phyloP scores from a whole-genome alignment of 2,329 filamentous ascomycete genomes.

The Phaeosphaeriaceae sp. region DNA sequence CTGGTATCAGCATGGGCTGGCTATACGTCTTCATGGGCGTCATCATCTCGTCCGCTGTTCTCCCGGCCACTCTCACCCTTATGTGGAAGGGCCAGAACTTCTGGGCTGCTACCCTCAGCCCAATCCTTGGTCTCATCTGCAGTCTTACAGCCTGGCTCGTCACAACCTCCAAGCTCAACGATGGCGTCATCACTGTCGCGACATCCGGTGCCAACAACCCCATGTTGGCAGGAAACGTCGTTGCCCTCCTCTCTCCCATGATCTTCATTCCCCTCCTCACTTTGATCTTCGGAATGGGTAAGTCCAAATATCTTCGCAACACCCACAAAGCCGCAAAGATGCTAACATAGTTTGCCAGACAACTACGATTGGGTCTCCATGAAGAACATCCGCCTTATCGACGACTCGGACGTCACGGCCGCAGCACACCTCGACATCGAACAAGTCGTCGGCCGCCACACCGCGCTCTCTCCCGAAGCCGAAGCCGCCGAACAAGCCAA shows the following conservation, averaged over 20 bases:
- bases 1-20: conserved; percentile 72
- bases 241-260: conserved; percentile 76
- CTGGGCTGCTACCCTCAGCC: conserved; percentile 72
- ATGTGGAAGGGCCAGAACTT: conserved; percentile 82
- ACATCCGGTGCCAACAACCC: conserved; percentile 73
- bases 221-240: conserved; percentile 87
- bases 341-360: conserved; percentile 51
- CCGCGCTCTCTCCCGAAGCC: conserved; percentile 34
- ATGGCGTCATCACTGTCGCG: conserved; percentile 40
- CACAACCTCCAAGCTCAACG: conserved; percentile 42
- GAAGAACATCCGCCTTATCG: conserved; percentile 76
- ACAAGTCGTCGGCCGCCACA: conserved; percentile 56
- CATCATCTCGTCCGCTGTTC: conserved; percentile 83
- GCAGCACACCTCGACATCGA: conserved; percentile 69
- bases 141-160: conserved; percentile 63
- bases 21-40: conserved; percentile 90
- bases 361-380: conserved; percentile 87
- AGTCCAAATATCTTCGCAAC: background rate
- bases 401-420: conserved; percentile 75
- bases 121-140: conserved; percentile 71
- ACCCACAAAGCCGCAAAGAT: background rate
- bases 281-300: conserved; percentile 63
- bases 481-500: conserved; percentile 50
- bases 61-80: conserved; percentile 81
- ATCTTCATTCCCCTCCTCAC: conserved; percentile 79